These are phyloP conservation scores for Alnus rubra DNA, from an alignment of 306 rosid genomes.

Conservation along the genomic window DNA sequence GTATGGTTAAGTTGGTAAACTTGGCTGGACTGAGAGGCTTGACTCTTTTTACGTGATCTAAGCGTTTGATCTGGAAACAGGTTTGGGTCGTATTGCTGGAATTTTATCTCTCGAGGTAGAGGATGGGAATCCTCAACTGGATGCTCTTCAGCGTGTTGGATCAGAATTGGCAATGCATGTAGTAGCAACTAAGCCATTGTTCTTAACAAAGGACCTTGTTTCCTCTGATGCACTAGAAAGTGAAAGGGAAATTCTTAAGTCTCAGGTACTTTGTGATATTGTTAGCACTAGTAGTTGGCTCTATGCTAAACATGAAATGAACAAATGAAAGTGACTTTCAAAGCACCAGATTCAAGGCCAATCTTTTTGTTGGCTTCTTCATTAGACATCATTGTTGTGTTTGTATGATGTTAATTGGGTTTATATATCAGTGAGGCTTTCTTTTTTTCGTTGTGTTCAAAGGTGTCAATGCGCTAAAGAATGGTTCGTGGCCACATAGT, in stretches of 20 bases:
- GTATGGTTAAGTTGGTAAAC: too few species aligned
- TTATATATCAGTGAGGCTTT: not conserved
- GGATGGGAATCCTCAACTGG: constrained; percentile 45
- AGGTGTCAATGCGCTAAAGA: not conserved
- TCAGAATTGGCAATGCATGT: constrained; percentile 94
- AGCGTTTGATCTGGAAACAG: constrained; percentile 35
- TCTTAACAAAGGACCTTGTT: constrained; percentile 83
- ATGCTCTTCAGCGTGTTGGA: constrained; percentile 77
- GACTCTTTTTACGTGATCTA: constrained; percentile 12
- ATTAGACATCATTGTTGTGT: not conserved
- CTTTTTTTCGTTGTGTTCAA: not conserved
- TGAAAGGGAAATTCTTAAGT: constrained; percentile 84
- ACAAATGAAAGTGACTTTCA: not conserved
- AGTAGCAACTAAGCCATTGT: constrained; percentile 89
- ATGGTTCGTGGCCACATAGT: not conserved
- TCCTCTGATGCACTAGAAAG: constrained; percentile 66
- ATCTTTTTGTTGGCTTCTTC: not conserved
- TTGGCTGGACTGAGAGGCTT: constrained; percentile 1
- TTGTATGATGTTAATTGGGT: not conserved
- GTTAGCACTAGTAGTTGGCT: not conserved
- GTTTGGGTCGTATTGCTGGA: constrained; percentile 97
- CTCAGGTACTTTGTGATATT: constrained; percentile 65
- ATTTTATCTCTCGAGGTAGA: constrained; percentile 80
- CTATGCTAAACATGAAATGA: constrained; percentile 2
- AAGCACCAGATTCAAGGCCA: not conserved